These are phyloP conservation scores for Dendrocalamus sinicus DNA, from an alignment of 176 grass and related monocot genomes.

Conservation along the genomic window DNA sequence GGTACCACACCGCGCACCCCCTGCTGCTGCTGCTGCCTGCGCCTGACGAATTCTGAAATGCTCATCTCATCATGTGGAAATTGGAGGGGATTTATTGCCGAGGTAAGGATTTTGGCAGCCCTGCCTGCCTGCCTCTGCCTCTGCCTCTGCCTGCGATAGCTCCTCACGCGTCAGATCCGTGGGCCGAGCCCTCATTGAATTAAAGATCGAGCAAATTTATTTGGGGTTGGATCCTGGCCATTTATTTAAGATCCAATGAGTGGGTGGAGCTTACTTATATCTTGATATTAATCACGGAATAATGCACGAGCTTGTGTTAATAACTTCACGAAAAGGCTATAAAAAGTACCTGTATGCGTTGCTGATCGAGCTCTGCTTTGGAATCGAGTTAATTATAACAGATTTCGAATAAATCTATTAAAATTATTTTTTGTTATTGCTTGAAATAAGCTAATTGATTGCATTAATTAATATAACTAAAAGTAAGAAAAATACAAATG, in stretches of 20 bases:
- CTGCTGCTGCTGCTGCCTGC: background rate
- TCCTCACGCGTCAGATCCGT: slow-evolving; percentile 24
- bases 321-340: background rate
- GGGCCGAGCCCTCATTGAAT: background rate
- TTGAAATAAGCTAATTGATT: background rate
- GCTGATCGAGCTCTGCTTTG: background rate
- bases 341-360: background rate
- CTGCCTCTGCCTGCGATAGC: background rate
- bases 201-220: background rate
- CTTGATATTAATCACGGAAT: background rate
- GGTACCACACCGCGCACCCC: background rate
- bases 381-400: background rate
- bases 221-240: slow-evolving; percentile 18
- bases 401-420: background rate
- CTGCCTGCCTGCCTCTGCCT: background rate
- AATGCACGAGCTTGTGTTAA: background rate
- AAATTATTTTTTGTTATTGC: background rate
- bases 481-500: background rate
- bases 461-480: background rate
- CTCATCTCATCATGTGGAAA: slow-evolving; percentile 39
- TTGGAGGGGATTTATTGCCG: slow-evolving; percentile 38
- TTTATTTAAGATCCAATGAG: slow-evolving; percentile 26
- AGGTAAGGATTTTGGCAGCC: slow-evolving; percentile 13
- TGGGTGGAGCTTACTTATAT: background rate
- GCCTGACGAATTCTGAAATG: slow-evolving; percentile 19